phyloP scores from a whole-genome alignment of 495 filamentous ascomycete species.

The Aspergillus indologenus region DNA sequence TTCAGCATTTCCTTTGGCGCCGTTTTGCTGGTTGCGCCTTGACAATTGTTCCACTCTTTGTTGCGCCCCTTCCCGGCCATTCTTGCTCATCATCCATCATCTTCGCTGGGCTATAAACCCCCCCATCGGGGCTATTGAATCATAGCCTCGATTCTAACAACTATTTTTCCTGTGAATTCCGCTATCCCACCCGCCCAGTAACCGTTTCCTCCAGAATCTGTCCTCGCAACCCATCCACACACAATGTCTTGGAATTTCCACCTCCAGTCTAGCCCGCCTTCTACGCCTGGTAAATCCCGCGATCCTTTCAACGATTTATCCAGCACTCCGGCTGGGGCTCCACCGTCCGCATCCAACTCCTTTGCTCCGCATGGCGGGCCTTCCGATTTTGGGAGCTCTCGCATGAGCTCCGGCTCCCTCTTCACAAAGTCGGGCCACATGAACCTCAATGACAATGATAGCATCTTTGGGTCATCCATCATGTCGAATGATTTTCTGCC shows the following conservation, averaged over 20 bases:
- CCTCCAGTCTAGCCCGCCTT: constrained; percentile 36
- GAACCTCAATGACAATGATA: constrained; percentile 43
- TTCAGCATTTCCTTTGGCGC: not conserved
- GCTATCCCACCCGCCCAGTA: not conserved
- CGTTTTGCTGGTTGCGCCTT: not conserved
- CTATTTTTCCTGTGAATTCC: constrained; percentile 3
- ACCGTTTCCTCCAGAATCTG: not conserved
- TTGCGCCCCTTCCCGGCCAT: not conserved
- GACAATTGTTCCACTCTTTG: not conserved
- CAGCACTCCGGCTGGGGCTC: constrained; percentile 74
- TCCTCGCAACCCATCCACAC: not conserved
- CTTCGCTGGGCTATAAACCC: not conserved
- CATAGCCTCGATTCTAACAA: not conserved
- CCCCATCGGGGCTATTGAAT: no score
- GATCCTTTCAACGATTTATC: constrained; percentile 55
- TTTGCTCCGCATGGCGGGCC: constrained; percentile 74
- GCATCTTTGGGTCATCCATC: constrained; percentile 43
- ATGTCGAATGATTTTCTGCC: constrained; percentile 36
- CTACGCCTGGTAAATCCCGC: constrained; percentile 43
- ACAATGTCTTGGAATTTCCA: constrained; percentile 31
- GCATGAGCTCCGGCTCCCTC: constrained; percentile 46
- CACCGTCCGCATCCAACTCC: constrained; percentile 64
- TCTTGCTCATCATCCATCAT: not conserved
- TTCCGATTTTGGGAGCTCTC: constrained; percentile 63
- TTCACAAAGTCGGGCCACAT: constrained; percentile 41